Base-by-base conservation (phyloP, 805 yeast genomes). In the Sporopachydermia lactativora region DNA sequence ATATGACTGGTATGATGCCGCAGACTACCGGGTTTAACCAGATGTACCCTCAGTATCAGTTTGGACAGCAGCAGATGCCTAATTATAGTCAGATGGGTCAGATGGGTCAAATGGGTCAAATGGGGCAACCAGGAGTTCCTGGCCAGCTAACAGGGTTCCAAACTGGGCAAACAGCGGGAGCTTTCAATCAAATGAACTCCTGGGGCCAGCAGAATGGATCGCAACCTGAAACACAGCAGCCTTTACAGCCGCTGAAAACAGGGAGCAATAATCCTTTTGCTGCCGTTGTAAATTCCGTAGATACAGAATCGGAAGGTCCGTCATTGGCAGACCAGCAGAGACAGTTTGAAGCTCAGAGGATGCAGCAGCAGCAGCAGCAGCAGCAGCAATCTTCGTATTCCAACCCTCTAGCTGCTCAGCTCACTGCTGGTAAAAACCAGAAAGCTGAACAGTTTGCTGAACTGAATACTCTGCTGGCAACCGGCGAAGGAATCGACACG, bases 401-500 rank as follows among this genome's bases (percentile, higher is more conserved):
- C 28, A 35, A 36, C 45, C 62, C 59, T 46, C 70, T 70, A 40
- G 44, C 73, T 37, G 58, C 55, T 18, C 71, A 61, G 48, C 64
- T 66, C 3, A 59, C 66, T 40, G 71, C 79, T 1, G 79, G 79
- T 13, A 65, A 71, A 18, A 72, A 71, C 51, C 64, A 60, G 43
- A 68, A 75, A 52, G 70, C 73, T 45, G 74, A 73, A 37, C 66
- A 71, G 52, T 61, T 73, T 68, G 65, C 85, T 50, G 88, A 82
- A 45, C 70, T 89, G 53, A 86, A 86, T 62, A 70, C 72, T 41
- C 66, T 88, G 41, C 65, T 89, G 47, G 84, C 92, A 8, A 73
- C 75, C 36, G 96, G 95, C 18, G 83, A 95, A 0, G 96, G 95
- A 19, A 66, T 85, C 43, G 98, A 88, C 62, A 88, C 96, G 0